phyloP scores from a whole-genome alignment of 345 rosid genomes.

The Brassica cretica region DNA sequence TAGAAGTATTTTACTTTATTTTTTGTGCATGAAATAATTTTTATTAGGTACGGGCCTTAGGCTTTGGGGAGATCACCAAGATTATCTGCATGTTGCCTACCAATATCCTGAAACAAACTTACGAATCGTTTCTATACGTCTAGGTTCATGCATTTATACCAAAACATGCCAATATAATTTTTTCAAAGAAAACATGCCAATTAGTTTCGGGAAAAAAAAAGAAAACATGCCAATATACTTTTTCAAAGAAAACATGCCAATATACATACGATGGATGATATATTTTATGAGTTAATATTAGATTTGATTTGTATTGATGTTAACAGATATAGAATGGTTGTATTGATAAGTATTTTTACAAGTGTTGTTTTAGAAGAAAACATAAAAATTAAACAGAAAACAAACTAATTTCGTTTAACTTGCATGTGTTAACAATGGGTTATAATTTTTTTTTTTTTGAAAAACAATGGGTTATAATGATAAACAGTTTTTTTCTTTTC shows the following conservation, averaged over 20 bases:
- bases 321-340: not conserved
- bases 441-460: not conserved
- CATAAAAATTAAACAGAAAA: not conserved
- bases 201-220: no score
- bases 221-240: slow-evolving; percentile 11
- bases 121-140: slow-evolving; percentile 16
- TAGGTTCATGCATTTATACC: slow-evolving; percentile 31
- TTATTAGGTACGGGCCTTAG: slow-evolving; percentile 29
- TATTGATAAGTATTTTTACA: not conserved
- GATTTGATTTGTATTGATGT: not conserved
- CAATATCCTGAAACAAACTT: slow-evolving; percentile 14
- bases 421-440: not conserved
- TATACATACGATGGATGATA: not conserved
- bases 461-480: not conserved
- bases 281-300: not conserved
- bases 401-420: not conserved
- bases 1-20: not conserved
- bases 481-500: not conserved
- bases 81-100: slow-evolving; percentile 17
- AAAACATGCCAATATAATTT: slow-evolving; percentile 12
- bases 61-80: slow-evolving; percentile 29
- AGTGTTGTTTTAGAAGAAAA: not conserved
- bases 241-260: not conserved
- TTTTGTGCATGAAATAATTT: not conserved
- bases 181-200: not conserved